These are phyloP conservation scores for Pseudopediastrum boryanum DNA, from an alignment of 139 green algal species.

Conservation along the genomic window DNA sequence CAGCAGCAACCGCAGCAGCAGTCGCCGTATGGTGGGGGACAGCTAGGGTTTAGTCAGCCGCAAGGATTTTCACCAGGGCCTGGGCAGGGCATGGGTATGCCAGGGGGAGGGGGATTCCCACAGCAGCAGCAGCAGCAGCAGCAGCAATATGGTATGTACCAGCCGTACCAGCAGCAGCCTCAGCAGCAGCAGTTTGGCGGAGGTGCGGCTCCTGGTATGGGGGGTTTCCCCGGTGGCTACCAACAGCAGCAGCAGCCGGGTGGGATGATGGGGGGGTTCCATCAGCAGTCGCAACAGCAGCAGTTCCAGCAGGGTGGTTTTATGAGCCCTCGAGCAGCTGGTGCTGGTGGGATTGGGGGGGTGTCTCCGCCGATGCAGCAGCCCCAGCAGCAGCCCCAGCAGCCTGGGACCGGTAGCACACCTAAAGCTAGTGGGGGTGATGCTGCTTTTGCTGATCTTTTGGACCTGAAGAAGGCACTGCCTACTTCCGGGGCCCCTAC, in stretches of 20 bases:
- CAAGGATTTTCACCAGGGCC: too few relatives aligned
- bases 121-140: conserved; percentile 13
- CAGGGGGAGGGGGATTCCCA: too few relatives aligned
- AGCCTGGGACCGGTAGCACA: not conserved
- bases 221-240: too few relatives aligned
- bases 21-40: too few relatives aligned
- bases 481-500: not conserved
- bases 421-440: not conserved
- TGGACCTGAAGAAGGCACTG: not conserved
- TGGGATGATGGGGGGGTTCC: too few relatives aligned
- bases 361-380: not conserved
- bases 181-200: conserved; percentile 3
- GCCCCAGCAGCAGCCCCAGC: not conserved
- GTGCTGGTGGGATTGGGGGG: not conserved
- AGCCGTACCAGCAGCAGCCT: not conserved
- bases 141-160: not conserved
- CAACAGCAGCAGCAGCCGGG: not conserved
- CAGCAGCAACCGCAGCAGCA: not conserved
- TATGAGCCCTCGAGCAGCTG: not conserved
- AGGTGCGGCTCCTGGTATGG: not conserved
- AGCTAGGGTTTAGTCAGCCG: too few relatives aligned
- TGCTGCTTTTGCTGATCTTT: not conserved
- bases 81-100: too few relatives aligned
- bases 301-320: not conserved
- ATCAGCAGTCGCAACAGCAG: not conserved